Percentiles rank a stretch among this genome's conserved stretches.
Conservation (phyloP, 345 rosid genomes). For the Hibiscus tridactylites region DNA sequence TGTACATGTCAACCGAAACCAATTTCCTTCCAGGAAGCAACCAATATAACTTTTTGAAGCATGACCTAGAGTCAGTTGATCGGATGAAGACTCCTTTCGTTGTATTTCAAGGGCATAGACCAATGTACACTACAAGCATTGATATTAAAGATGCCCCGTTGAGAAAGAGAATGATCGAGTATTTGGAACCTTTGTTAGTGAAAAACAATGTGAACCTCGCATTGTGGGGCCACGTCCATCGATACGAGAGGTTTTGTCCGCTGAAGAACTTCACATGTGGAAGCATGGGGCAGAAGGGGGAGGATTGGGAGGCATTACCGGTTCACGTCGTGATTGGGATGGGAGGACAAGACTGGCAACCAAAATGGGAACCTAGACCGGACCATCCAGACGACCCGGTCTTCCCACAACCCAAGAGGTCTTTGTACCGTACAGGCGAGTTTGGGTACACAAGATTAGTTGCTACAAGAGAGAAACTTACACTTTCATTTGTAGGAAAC, state of each 20-base stretch:
- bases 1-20: conserved; percentile 81
- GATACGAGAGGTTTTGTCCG: conserved; percentile 91
- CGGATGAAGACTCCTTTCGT: conserved; percentile 71
- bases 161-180: conserved; percentile 54
- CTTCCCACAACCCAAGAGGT: conserved; percentile 66
- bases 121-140: conserved; percentile 83
- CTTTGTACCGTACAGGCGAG: conserved; percentile 87
- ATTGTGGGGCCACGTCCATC: conserved; percentile 92
- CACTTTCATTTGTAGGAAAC: conserved; percentile 66
- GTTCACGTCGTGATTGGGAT: conserved; percentile 91
- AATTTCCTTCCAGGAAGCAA: conserved; percentile 69
- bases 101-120: conserved; percentile 85
- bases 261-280: conserved; percentile 71
- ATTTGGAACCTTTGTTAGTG: conserved; percentile 77
- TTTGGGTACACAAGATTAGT: conserved; percentile 80
- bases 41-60: conserved; percentile 62
- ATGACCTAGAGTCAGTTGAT: conserved; percentile 71
- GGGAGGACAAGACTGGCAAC: conserved; percentile 93
- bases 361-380: conserved; percentile 75
- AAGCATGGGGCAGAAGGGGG: conserved; percentile 24
- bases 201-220: conserved; percentile 68
- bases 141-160: conserved; percentile 49
- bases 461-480: conserved; percentile 72
- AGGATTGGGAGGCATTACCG: conserved; percentile 52
- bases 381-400: conserved; percentile 55